Percentiles rank a stretch among this genome's conserved stretches.
Conservation (phyloP, 1,139 yeast species). For the Taphrina wiesneri region DNA sequence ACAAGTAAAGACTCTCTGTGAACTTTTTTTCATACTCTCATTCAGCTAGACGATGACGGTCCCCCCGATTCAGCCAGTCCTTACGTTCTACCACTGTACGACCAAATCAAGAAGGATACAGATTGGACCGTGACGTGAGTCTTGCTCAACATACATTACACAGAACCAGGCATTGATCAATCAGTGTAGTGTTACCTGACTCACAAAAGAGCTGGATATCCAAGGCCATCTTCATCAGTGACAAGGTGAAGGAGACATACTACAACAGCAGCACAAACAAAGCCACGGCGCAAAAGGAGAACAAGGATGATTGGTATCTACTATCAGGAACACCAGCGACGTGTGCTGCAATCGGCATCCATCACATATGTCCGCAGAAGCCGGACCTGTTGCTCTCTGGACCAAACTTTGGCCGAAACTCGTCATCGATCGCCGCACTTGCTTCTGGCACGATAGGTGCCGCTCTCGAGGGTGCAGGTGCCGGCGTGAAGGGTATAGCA, state of each 20-base stretch:
- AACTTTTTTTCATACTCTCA: background rate
- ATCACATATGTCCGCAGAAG: conserved; percentile 61
- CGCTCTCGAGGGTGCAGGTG: conserved; percentile 86
- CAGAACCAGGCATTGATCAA: background rate
- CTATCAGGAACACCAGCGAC: conserved; percentile 88
- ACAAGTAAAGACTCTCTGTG: background rate
- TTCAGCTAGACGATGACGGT: conserved; percentile 75
- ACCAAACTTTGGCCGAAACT: conserved; percentile 92
- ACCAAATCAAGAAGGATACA: conserved; percentile 62
- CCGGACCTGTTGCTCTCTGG: conserved; percentile 89
- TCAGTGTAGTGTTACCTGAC: conserved; percentile 38
- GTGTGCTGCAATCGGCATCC: conserved; percentile 85
- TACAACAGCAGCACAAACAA: conserved; percentile 45
- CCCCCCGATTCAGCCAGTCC: conserved; percentile 86
- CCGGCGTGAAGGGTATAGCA: conserved; percentile 26
- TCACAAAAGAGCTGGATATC: conserved; percentile 73
- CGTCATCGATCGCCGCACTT: conserved; percentile 83
- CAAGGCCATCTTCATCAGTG: conserved; percentile 92
- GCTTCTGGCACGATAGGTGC: conserved; percentile 98
- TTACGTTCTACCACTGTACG: conserved; percentile 76
- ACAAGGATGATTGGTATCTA: conserved; percentile 75
- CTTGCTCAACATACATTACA: conserved; percentile 41
- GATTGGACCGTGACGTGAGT: conserved; percentile 72
- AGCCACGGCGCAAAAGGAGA: conserved; percentile 40
- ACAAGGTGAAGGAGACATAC: conserved; percentile 67